Evolutionary conservation across 1,139 yeast species (phyloP).

Genomic region (Zygosaccharomyces pseudobailii): DNA sequence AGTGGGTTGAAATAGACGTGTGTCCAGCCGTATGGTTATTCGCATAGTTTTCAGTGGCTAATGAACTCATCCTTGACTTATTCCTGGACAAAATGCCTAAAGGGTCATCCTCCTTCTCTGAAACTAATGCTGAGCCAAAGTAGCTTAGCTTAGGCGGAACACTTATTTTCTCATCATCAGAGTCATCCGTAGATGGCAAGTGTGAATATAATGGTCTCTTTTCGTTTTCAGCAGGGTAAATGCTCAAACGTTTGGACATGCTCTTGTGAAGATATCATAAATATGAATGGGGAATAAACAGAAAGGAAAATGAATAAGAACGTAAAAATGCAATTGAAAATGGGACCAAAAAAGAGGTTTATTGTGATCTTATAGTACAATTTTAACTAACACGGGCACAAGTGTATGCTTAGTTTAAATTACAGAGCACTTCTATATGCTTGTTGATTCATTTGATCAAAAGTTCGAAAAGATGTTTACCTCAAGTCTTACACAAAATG

Average conservation of each 20-base stretch:
- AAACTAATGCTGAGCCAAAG: conserved; percentile 30
- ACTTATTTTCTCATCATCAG: conserved; percentile 28
- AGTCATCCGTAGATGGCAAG: conserved; percentile 14
- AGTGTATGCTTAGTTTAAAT: neutral
- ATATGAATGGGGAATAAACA: neutral
- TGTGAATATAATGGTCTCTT: conserved; percentile 1
- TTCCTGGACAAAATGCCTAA: conserved; percentile 1
- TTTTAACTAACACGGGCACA: neutral
- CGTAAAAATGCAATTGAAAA: neutral
- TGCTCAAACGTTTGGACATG: conserved; percentile 9
- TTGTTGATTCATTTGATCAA: neutral
- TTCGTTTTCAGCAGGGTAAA: conserved; percentile 10
- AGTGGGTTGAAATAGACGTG: conserved; percentile 13
- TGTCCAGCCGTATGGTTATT: conserved; percentile 14
- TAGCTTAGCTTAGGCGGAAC: conserved; percentile 31
- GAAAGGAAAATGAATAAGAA: neutral
- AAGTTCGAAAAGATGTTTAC: neutral
- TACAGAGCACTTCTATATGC: neutral
- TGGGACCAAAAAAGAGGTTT: neutral
- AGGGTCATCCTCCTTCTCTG: conserved; percentile 16
- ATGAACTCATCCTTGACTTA: neutral
- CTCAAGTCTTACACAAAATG: conserved; percentile 1
- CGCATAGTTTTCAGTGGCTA: conserved; percentile 5
- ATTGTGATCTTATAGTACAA: neutral
- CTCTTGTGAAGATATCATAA: conserved; percentile 7